Evolutionary conservation across 805 yeast genomes (phyloP).

Genomic region (Yarrowia osloensis): DNA sequence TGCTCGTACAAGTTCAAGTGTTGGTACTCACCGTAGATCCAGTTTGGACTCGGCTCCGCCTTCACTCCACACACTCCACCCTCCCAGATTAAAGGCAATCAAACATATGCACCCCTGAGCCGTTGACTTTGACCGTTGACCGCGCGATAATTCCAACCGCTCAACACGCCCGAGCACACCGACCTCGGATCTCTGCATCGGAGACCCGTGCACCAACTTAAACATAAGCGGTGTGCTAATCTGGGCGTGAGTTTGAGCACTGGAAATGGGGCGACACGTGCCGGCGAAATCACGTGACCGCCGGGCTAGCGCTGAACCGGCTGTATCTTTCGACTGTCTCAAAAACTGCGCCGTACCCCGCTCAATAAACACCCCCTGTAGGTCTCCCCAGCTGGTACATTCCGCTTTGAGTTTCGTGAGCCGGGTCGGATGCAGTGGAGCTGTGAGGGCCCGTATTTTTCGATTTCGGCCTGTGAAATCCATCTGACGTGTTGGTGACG

Average conservation of each 20-base stretch:
- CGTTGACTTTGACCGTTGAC: neutral
- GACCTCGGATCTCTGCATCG: constrained; percentile 4
- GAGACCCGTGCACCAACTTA: neutral
- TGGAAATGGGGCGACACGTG: neutral
- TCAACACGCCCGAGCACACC: too few relatives aligned
- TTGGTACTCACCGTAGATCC: too few relatives aligned
- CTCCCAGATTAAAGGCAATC: too few relatives aligned
- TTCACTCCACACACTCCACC: too few relatives aligned
- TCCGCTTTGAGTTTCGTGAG: neutral
- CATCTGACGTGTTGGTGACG: neutral
- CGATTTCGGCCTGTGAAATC: neutral
- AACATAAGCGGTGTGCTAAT: neutral
- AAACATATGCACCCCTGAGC: too few relatives aligned
- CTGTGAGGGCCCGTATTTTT: neutral
- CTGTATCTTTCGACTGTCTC: neutral
- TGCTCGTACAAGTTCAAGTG: too few relatives aligned
- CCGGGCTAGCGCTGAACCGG: neutral
- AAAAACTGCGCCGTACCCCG: neutral
- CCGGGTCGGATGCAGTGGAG: neutral
- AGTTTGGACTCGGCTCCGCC: too few relatives aligned
- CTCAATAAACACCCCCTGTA: neutral
- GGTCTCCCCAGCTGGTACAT: neutral
- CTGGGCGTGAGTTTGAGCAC: neutral
- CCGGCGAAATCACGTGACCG: neutral
- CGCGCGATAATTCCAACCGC: neutral